Evolutionary conservation across 2,329 filamentous ascomycete species (phyloP).

Genomic region (Teratosphaeriaceae sp.): DNA sequence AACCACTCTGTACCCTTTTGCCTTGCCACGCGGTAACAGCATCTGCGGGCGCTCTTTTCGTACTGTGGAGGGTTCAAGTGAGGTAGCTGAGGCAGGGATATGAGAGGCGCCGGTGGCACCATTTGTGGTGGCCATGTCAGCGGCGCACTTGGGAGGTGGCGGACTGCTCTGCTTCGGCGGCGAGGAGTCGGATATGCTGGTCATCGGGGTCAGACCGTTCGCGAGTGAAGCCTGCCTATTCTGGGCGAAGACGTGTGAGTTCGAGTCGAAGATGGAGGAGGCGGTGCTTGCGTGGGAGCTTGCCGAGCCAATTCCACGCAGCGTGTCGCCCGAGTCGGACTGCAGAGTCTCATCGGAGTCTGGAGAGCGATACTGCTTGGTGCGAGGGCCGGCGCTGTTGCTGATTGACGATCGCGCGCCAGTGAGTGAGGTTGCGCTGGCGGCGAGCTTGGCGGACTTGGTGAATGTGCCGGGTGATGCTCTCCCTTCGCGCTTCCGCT

Average conservation of each 20-base stretch:
- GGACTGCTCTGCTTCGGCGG: conserved; percentile 54
- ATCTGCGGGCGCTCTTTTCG: conserved; percentile 39
- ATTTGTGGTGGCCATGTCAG: conserved; percentile 22
- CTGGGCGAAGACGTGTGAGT: conserved; percentile 46
- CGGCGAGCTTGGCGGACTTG: conserved; percentile 11
- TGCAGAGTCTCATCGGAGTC: conserved; percentile 24
- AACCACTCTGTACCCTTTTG: conserved; percentile 52
- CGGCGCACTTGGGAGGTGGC: conserved; percentile 17
- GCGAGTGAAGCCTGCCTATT: conserved; percentile 48
- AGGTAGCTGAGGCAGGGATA: conserved; percentile 17
- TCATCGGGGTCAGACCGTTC: conserved; percentile 57
- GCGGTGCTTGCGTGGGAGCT: conserved; percentile 65
- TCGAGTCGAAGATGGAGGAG: conserved; percentile 63
- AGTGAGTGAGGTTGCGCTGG: conserved; percentile 4
- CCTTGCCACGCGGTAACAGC: conserved; percentile 44
- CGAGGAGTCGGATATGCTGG: conserved; percentile 56
- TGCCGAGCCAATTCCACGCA: conserved; percentile 64
- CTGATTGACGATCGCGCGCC: not conserved
- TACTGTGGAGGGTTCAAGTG: conserved; percentile 37
- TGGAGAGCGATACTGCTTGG: conserved; percentile 23
- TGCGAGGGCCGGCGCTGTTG: conserved; percentile 5
- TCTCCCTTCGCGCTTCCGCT: conserved; percentile 18
- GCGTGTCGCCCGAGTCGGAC: conserved; percentile 52
- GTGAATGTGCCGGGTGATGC: conserved; percentile 3
- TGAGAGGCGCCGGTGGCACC: conserved; percentile 16